Percentiles rank a stretch among this genome's conserved stretches.
Evolutionary conservation across 1,139 yeast species (phyloP).

Genomic region (Candida sp.): DNA sequence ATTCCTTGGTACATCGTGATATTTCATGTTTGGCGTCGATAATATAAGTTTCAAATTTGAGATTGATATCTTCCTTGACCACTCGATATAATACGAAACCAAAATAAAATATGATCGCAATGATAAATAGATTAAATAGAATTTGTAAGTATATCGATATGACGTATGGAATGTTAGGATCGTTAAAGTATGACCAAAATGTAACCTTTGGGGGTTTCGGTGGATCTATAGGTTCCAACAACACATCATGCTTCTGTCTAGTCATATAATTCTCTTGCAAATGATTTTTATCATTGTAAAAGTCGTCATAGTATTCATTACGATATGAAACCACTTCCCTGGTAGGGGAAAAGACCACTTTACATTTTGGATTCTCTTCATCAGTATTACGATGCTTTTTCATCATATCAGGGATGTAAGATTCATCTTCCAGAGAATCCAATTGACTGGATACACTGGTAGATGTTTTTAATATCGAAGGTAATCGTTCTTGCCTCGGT

Average conservation of each 20-base stretch:
- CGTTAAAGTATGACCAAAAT: conserved; percentile 7
- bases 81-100: conserved; percentile 55
- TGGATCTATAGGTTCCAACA: conserved; percentile 1
- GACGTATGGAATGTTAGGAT: conserved; percentile 47
- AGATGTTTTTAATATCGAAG: conserved; percentile 1
- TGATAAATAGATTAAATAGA: conserved; percentile 57
- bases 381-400: conserved; percentile 24
- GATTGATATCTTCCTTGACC: conserved; percentile 67
- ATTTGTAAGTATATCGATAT: conserved; percentile 73
- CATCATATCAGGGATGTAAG: conserved; percentile 14
- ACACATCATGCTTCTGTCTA: not conserved
- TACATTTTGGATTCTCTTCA: conserved; percentile 33
- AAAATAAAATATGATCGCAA: conserved; percentile 52
- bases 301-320: conserved; percentile 14
- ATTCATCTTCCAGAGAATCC: not conserved
- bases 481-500: not conserved
- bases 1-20: conserved; percentile 67
- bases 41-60: conserved; percentile 62
- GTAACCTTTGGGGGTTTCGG: not conserved
- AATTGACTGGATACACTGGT: conserved; percentile 1
- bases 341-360: conserved; percentile 42
- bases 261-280: conserved; percentile 2
- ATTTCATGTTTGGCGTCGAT: conserved; percentile 64
- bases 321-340: conserved; percentile 19
- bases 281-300: conserved; percentile 1